Evolutionary conservation across 306 rosid genomes (phyloP).

Genomic region (Fragaria nilgerrensis): DNA sequence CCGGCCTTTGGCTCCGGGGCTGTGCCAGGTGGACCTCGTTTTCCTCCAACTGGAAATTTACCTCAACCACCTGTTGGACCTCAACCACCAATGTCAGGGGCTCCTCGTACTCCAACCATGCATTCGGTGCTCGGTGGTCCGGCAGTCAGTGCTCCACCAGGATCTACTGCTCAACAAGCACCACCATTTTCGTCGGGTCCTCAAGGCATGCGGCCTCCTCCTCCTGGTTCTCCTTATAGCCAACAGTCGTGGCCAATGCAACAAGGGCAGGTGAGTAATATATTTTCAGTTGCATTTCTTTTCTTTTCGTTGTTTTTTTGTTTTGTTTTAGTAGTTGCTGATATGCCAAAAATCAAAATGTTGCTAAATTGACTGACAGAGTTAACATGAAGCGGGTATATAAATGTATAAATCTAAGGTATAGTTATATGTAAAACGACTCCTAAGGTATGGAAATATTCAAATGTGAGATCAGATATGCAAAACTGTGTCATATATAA

Average conservation of each 20-base stretch:
- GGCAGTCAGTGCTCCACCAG: conserved; percentile 41
- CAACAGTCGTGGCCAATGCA: conserved; percentile 76
- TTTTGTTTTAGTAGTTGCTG: background rate
- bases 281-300: background rate
- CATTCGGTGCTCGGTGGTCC: conserved; percentile 30
- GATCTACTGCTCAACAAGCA: conserved; percentile 51
- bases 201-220: conserved; percentile 52
- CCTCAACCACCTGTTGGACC: conserved; percentile 57
- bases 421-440: background rate
- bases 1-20: conserved; percentile 52
- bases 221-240: conserved; percentile 54
- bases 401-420: background rate
- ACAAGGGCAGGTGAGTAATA: conserved; percentile 63
- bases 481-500: background rate
- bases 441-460: too few relatives aligned
- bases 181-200: conserved; percentile 53
- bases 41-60: conserved; percentile 42
- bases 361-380: conserved; percentile 13
- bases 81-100: conserved; percentile 38
- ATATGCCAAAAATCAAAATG: background rate
- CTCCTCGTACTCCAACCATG: conserved; percentile 37
- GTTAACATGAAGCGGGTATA: background rate
- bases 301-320: background rate
- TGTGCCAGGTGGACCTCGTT: conserved; percentile 53
- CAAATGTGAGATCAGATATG: background rate